Conservation (phyloP, 306 rosid species). For the Ceratonia siliqua region DNA sequence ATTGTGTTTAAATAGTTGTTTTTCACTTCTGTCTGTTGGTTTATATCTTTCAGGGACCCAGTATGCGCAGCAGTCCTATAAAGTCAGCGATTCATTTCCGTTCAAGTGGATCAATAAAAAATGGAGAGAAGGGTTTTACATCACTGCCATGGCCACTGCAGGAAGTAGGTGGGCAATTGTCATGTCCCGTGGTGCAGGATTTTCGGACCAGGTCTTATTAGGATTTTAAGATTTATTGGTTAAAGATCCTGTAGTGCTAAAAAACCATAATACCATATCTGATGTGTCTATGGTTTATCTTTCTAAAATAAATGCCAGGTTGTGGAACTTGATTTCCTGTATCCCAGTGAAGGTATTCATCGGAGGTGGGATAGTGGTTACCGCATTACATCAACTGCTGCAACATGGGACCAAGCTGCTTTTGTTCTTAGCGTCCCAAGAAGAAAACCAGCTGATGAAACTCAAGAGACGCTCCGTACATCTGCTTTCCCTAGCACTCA, state of each 20-base stretch:
- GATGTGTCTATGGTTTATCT: slow-evolving; percentile 12
- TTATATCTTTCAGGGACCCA: slow-evolving; percentile 60
- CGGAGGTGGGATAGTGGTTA: slow-evolving; percentile 79
- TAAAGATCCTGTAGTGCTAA: not conserved
- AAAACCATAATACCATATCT: slow-evolving; percentile 32
- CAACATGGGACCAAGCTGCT: slow-evolving; percentile 91
- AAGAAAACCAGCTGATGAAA: slow-evolving; percentile 90
- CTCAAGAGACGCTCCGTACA: slow-evolving; percentile 94
- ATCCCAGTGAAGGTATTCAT: slow-evolving; percentile 96
- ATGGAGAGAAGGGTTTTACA: slow-evolving; percentile 86
- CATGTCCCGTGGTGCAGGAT: slow-evolving; percentile 93
- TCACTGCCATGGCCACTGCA: slow-evolving; percentile 89
- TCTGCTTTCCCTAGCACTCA: slow-evolving; percentile 91
- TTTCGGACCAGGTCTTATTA: slow-evolving; percentile 65
- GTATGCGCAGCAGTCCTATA: slow-evolving; percentile 87
- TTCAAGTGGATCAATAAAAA: slow-evolving; percentile 95
- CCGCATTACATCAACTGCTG: slow-evolving; percentile 92
- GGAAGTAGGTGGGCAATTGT: slow-evolving; percentile 88
- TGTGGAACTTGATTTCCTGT: slow-evolving; percentile 86
- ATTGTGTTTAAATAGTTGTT: not conserved
- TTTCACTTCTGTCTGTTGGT: slow-evolving; percentile 8
- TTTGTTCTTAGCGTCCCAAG: slow-evolving; percentile 82
- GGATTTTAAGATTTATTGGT: not conserved
- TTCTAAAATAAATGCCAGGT: slow-evolving; percentile 53
- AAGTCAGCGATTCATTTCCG: slow-evolving; percentile 91